A percentile compares a stretch with the other conserved stretches of the same genome.
phyloP scores from a whole-genome alignment of 179 eudicot species.

The Carnegiea gigantea region DNA sequence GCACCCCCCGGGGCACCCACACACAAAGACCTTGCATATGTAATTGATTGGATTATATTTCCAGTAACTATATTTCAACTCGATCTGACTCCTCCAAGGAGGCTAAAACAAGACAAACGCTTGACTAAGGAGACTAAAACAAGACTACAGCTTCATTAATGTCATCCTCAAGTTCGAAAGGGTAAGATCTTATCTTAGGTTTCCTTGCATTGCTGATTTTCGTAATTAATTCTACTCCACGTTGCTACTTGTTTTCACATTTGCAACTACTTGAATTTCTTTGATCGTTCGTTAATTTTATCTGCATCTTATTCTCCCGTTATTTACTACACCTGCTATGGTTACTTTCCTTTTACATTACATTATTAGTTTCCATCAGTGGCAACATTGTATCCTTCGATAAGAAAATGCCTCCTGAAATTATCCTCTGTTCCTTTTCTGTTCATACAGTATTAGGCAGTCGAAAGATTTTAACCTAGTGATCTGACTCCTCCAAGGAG shows the following conservation, averaged over 20 bases:
- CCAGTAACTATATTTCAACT: not conserved
- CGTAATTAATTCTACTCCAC: not conserved
- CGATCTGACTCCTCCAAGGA: not conserved
- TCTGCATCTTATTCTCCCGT: too few relatives aligned
- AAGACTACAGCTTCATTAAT: too few relatives aligned
- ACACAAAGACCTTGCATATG: not conserved
- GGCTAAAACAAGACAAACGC: not conserved
- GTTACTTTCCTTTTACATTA: too few relatives aligned
- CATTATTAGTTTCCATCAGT: too few relatives aligned
- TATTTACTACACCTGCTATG: too few relatives aligned
- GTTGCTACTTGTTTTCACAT: not conserved
- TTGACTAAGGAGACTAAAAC: not conserved
- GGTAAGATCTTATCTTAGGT: not conserved
- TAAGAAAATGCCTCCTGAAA: not conserved
- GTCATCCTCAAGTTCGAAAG: not conserved
- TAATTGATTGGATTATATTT: not conserved
- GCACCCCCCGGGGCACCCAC: not conserved
- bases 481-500: not conserved
- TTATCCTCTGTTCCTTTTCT: too few relatives aligned
- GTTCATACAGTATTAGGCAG: too few relatives aligned
- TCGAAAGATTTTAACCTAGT: too few relatives aligned
- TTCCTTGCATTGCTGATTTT: not conserved
- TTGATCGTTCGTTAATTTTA: too few relatives aligned
- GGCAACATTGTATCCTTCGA: not conserved
- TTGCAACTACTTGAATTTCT: too few relatives aligned